Base-by-base conservation (phyloP, 2,329 filamentous ascomycete species). In the Parastagonospora nodorum region DNA sequence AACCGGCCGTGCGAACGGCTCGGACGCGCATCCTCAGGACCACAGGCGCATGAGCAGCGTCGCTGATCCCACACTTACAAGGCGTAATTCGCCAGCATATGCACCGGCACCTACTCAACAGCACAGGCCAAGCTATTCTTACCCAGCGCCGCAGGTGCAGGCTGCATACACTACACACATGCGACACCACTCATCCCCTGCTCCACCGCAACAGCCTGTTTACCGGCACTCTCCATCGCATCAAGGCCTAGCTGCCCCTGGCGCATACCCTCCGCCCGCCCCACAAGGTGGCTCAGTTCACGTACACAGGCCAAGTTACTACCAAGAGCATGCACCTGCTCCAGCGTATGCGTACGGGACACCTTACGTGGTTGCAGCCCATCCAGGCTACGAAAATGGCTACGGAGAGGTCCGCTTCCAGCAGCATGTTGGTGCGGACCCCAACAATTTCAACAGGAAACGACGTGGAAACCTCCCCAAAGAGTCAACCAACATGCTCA, bases 381-480 rank as follows among this genome's bases (percentile, higher is more conserved):
- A 55, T 11, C 48, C 51, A 11, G 45, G 48, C 12, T 68, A 70
- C 37, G 60, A 66, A 7, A 47, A 50, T 8, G 28, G 48, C 5
- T 64, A 66, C 35, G 51, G 60, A 30, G 62, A 66, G 33, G 67
- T 67, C 42, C 61, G 60, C 15, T 73, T 72, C 48, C 69, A 73
- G 36, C 58, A 63, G 27, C 53, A 63, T 14, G 47, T 68, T 8
- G 63, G 62, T 15, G 50, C 65, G 9, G 66, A 71, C 31, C 63
- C 65, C n/a, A 65, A 59, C 30, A 52, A 57, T 1, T 71, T 69
- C 55, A 70, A 82, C 51, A 61, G 82, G 63, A 78, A 80, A 70
- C 81, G 91, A 45, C 82, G 92, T 33, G 92, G 92, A 1, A 96
- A 96, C 66, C 79, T 96, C 2, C 92, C 92, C n/a, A 95, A 95